Percentiles rank a stretch among this genome's conserved stretches.
These are phyloP conservation scores for Pleurotus cornucopiae DNA, from an alignment of 768 basidiomycete species.

Conservation along the genomic window DNA sequence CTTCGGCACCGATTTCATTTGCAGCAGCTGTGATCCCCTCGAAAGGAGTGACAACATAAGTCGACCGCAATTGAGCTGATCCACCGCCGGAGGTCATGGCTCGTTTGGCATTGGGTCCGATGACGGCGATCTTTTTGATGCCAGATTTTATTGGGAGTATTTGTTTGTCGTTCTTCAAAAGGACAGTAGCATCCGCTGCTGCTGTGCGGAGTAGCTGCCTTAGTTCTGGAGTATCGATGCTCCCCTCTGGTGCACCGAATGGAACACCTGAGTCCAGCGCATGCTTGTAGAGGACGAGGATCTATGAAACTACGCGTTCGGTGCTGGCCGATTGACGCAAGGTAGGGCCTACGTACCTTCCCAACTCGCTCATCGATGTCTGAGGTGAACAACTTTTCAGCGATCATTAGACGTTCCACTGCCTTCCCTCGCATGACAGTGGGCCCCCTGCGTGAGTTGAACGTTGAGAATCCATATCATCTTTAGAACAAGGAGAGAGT, in stretches of 20 bases:
- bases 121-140: conserved; percentile 45
- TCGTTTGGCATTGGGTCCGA: conserved; percentile 58
- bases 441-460: conserved; percentile 8
- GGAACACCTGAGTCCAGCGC: conserved; percentile 51
- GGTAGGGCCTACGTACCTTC: conserved; percentile 26
- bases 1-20: conserved; percentile 35
- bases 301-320: conserved; percentile 21
- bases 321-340: not conserved
- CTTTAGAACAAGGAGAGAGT: not conserved
- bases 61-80: conserved; percentile 46
- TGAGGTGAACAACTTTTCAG: conserved; percentile 44
- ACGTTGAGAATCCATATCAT: no score
- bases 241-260: conserved; percentile 46
- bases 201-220: conserved; percentile 45
- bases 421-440: conserved; percentile 11
- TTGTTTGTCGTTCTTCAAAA: conserved; percentile 54
- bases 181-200: conserved; percentile 51
- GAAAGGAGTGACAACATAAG: conserved; percentile 53
- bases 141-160: conserved; percentile 38
- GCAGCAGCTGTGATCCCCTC: conserved; percentile 46
- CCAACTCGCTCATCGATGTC: conserved; percentile 52
- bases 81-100: conserved; percentile 57
- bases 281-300: conserved; percentile 42
- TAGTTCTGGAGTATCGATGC: conserved; percentile 41
- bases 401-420: conserved; percentile 31